A percentile compares a stretch with the other conserved stretches of the same genome.
Evolutionary conservation across 2,329 filamentous ascomycete genomes (phyloP).

Genomic region (Fusarium paranaense): DNA sequence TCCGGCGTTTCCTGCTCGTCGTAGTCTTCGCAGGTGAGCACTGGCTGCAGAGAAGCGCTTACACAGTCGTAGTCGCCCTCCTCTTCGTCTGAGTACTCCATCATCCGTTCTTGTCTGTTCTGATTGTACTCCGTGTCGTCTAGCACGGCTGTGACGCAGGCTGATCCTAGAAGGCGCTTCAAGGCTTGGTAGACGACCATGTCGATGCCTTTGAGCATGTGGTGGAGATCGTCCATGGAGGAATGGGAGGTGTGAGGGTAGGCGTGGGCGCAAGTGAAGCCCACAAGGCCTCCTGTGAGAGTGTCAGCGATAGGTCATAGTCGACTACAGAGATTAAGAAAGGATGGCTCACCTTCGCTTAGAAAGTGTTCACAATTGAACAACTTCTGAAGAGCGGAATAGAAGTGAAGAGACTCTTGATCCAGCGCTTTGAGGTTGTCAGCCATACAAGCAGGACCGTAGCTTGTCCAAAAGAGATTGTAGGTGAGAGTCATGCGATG

Average conservation of each 20-base stretch:
- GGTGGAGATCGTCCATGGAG: slow-evolving; percentile 44
- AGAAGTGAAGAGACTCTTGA: slow-evolving; percentile 23
- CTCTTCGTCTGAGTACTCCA: not conserved
- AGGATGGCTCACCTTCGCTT: not conserved
- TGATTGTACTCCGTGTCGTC: not conserved
- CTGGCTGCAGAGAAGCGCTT: not conserved
- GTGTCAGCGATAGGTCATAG: not conserved
- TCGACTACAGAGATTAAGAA: too few species aligned
- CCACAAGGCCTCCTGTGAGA: slow-evolving; percentile 55
- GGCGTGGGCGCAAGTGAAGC: slow-evolving; percentile 58
- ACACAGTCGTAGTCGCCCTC: too few species aligned
- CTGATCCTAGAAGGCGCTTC: slow-evolving; percentile 3
- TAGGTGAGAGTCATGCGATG: not conserved
- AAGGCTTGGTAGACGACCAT: slow-evolving; percentile 53
- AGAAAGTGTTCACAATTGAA: not conserved
- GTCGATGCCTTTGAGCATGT: slow-evolving; percentile 59
- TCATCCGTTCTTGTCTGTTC: not conserved
- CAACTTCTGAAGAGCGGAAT: slow-evolving; percentile 7
- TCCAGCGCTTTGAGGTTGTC: slow-evolving; percentile 10
- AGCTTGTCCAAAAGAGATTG: slow-evolving; percentile 44
- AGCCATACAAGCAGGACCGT: slow-evolving; percentile 45
- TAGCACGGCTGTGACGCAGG: slow-evolving; percentile 2
- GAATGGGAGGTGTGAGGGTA: slow-evolving; percentile 56
- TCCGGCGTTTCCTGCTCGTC: not conserved
- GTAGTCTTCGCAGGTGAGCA: not conserved